Evolutionary conservation across 768 basidiomycete species (phyloP), one percentile per base, ranked within the genome.

Genomic region (Lactarius quietus): DNA sequence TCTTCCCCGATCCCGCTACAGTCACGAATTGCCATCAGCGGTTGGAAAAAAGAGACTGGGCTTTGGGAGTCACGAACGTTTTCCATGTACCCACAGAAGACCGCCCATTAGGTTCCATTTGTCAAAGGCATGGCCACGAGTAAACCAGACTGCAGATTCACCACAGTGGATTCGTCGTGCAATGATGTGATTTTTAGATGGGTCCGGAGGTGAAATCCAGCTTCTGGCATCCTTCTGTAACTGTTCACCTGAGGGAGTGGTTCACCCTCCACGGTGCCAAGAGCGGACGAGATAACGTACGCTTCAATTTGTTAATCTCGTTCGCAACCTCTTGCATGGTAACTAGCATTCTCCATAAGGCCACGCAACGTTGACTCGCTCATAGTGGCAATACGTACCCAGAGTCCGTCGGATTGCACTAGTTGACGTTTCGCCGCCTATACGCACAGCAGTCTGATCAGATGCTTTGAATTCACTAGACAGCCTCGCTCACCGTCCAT

Each of bases 1-100:
- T 51, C 48, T 51, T 51, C 26, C 48, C 48, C 10, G 48, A 51
- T 26, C 48, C 48, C 23, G 48, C 48, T 51, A 51, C 45, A 7
- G 26, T 28, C 48, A 17, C 14, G 48, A 15, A 51, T 51, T 17
- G 14, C 26, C 23, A 26, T 51, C 48, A 51, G 48, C 9, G 10
- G 48, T 14, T 12, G 3, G 12, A 26, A 26, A 51, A 48, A n/a
- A 20, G 18, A 8, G n/a, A 7, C 2, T 0, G 45, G 14, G 23
- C 12, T 15, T 26, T 1, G 33, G 17, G 29, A 52, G 26, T 4
- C n/a, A 20, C 63, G 8, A 48, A 64, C 63, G 57, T 52, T 53
- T 64, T 18, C 63, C 63, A 23, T 64, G 51, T 3, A 64, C 54
- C 63, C 63, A 64, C 8, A 64, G 43, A 12, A 57, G 56, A 1